Evolutionary conservation across 495 filamentous ascomycete genomes (phyloP).

Genomic region (Parathielavia hyrcaniae): DNA sequence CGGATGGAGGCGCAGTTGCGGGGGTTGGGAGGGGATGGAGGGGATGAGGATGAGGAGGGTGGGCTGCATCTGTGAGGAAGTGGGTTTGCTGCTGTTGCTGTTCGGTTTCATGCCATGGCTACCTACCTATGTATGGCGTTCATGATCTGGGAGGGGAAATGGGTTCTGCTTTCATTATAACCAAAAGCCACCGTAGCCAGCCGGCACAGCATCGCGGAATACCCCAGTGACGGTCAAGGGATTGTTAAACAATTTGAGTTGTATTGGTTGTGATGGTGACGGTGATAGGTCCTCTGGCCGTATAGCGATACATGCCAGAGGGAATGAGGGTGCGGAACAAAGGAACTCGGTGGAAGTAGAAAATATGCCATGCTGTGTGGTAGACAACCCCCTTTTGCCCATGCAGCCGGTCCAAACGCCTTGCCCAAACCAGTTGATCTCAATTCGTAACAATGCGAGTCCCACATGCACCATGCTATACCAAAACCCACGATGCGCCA

Average conservation of each 20-base stretch:
- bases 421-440: background rate
- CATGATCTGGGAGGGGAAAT: too few species aligned
- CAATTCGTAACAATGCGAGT: constrained; percentile 10
- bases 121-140: background rate
- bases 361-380: constrained; percentile 10
- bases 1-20: constrained; percentile 43
- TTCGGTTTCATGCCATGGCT: background rate
- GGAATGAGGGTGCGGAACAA: background rate
- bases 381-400: constrained; percentile 11
- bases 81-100: background rate
- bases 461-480: constrained; percentile 5
- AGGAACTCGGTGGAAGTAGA: background rate
- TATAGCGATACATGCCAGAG: background rate
- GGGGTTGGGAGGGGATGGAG: constrained; percentile 34
- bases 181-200: too few species aligned
- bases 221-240: background rate
- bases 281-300: constrained; percentile 1
- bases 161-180: background rate
- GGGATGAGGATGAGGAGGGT: constrained; percentile 51
- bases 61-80: constrained; percentile 62
- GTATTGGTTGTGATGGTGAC: constrained; percentile 1
- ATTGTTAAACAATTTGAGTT: background rate
- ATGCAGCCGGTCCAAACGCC: constrained; percentile 12
- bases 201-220: too few species aligned
- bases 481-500: constrained; percentile 9